Evolutionary conservation across 768 basidiomycete genomes (phyloP).

Genomic region (Russula foetens): DNA sequence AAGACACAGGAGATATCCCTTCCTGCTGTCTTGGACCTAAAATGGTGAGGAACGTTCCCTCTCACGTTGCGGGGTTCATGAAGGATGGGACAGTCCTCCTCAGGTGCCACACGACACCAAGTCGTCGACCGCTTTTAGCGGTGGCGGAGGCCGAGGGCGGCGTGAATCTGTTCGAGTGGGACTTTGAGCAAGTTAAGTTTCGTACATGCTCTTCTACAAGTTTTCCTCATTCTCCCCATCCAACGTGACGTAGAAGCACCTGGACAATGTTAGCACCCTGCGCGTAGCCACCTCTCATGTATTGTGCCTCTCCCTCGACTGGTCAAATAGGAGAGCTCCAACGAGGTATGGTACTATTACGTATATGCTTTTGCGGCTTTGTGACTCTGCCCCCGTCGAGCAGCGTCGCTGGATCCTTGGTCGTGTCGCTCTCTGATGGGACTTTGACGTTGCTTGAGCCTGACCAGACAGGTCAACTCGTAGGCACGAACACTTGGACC

Average conservation of each 20-base stretch:
- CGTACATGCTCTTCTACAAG: background rate
- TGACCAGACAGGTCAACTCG: constrained; percentile 37
- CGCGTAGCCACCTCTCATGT: constrained; percentile 44
- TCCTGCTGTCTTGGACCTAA: constrained; percentile 87
- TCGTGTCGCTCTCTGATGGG: constrained; percentile 81
- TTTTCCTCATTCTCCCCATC: background rate
- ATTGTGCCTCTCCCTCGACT: constrained; percentile 89
- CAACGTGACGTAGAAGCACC: constrained; percentile 15
- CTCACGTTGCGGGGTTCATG: background rate
- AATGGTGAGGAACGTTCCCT: constrained; percentile 55
- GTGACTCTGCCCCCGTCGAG: background rate
- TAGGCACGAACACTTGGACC: constrained; percentile 55
- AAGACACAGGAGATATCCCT: constrained; percentile 62
- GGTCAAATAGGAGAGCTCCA: constrained; percentile 64
- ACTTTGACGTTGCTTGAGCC: constrained; percentile 52
- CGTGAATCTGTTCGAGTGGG: constrained; percentile 56
- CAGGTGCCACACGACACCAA: constrained; percentile 52
- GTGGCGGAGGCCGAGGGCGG: constrained; percentile 84
- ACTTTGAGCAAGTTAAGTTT: constrained; percentile 47
- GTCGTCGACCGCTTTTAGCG: constrained; percentile 44
- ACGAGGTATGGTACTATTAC: constrained; percentile 33
- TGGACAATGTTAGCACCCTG: constrained; percentile 37
- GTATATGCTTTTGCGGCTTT: background rate
- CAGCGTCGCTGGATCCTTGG: constrained; percentile 49
- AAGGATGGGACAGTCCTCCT: constrained; percentile 1